A percentile compares a stretch with the other conserved stretches of the same genome.
Evolutionary conservation across 371 early-diverging fungal species (phyloP).

Genomic region (Mucor piriformis): DNA sequence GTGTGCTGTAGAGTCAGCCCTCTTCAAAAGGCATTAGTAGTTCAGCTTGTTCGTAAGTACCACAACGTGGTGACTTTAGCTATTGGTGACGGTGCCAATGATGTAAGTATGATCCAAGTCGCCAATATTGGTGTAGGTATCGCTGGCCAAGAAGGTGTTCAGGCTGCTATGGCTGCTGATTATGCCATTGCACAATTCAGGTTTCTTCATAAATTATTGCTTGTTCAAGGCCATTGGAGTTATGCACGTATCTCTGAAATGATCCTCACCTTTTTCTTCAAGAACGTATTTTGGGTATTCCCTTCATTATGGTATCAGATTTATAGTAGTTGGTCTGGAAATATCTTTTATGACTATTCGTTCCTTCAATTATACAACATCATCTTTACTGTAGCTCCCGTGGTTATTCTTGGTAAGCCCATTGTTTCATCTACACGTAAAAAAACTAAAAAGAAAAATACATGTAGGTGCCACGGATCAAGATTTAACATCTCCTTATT

Average conservation of each 20-base stretch:
- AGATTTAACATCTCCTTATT: constrained; percentile 57
- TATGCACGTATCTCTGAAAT: constrained; percentile 89
- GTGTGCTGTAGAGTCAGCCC: constrained; percentile 96
- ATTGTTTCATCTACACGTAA: neutral
- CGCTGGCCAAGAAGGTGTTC: constrained; percentile 88
- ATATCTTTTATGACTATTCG: constrained; percentile 86
- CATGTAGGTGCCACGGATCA: constrained; percentile 61
- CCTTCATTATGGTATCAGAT: constrained; percentile 85
- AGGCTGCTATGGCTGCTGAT: constrained; percentile 91
- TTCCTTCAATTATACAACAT: constrained; percentile 83
- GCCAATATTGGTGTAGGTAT: constrained; percentile 95
- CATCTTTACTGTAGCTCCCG: constrained; percentile 76
- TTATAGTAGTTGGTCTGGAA: constrained; percentile 81
- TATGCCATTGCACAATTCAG: constrained; percentile 92
- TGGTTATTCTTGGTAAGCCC: constrained; percentile 47
- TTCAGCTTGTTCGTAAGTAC: constrained; percentile 85
- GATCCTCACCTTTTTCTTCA: constrained; percentile 92
- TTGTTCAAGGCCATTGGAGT: constrained; percentile 89
- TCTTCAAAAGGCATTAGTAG: constrained; percentile 96
- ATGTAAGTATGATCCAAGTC: constrained; percentile 92
- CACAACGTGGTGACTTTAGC: constrained; percentile 80
- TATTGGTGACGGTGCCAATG: constrained; percentile 99
- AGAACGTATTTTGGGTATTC: constrained; percentile 89
- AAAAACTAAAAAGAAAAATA: neutral
- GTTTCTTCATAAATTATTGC: constrained; percentile 78